Percentiles rank a stretch among this genome's conserved stretches.
Evolutionary conservation across 208 protist species (phyloP).

Genomic region (Naegleria lovaniensis): DNA sequence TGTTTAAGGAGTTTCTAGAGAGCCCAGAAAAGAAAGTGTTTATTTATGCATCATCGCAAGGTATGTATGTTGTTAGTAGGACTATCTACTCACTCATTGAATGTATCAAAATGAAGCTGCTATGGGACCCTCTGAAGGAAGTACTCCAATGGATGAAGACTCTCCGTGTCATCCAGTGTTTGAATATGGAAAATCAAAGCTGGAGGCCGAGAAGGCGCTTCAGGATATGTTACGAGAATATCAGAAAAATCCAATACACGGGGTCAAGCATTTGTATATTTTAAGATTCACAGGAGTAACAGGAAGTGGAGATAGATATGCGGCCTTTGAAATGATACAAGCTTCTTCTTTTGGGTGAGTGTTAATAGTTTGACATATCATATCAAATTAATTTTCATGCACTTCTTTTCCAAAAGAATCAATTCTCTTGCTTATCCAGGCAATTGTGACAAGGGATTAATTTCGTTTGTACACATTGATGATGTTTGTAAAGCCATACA

Average conservation of each 20-base stretch:
- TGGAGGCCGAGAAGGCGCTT: not conserved
- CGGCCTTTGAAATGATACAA: slow-evolving; percentile 23
- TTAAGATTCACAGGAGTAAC: slow-evolving; percentile 1
- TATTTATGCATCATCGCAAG: slow-evolving; percentile 1
- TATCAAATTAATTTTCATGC: too few relatives aligned
- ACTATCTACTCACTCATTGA: too few relatives aligned
- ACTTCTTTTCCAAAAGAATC: too few relatives aligned
- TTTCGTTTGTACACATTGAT: not conserved
- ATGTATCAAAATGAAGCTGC: not conserved
- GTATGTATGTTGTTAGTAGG: too few relatives aligned
- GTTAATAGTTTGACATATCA: too few relatives aligned
- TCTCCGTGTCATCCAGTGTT: not conserved
- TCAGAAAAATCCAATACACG: not conserved
- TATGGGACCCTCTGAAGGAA: not conserved
- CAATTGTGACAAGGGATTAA: not conserved
- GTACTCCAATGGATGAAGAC: not conserved
- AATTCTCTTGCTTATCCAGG: not conserved
- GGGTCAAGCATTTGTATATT: not conserved
- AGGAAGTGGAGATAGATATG: not conserved
- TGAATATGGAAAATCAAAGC: not conserved
- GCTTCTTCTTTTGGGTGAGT: not conserved
- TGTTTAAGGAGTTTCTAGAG: not conserved
- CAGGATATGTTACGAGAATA: not conserved
- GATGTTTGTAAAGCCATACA: not conserved
- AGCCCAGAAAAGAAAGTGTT: not conserved